Base-by-base conservation (phyloP, 208 protist species). In the Trypanosoma grayi region DNA sequence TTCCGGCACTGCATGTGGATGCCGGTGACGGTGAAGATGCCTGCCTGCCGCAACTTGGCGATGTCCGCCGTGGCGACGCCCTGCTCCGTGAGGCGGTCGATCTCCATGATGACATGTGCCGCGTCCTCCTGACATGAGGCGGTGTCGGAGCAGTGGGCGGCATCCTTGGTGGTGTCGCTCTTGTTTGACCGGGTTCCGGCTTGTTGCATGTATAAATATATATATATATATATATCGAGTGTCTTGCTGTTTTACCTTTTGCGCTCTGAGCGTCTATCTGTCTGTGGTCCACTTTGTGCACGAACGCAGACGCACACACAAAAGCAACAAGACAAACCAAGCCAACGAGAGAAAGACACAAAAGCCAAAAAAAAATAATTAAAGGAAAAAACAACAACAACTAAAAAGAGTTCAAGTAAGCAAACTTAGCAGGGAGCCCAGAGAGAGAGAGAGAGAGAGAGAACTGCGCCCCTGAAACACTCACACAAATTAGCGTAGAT, bases 1-100 rank as follows among this genome's bases (percentile, higher is more conserved):
- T 94, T 94, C 64, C 87, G 84, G 70, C 88, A 95, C 73, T 95
- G 86, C 90, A 96, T 97, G 43, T 92, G 81, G 52, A 97, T 82
- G 6, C 92, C 92, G 20, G 86, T 73, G 16, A 97, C 83, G 2
- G 93, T 97, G 65, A 90, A 94, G 64, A 96, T 92, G 44, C 90
- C 90, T 7, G 85, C 93, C 60, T 84, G 79, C 48, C 92, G 90
- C 62, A 97, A 73, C 61, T 97, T 97, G 0, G 76, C 69, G 48
- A 97, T 81, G 65, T 97, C 93, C 0, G 83, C 87, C 5, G 85
- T 75, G 7, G 77, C 80, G 30, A 97, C 94, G 50, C 93, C 93
- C 51, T 90, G 76, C 61, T 97, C 90, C 13, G 87, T 88, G 27
- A 97, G 86, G 2, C 85, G 86, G 45, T 97, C 92, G 50, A 95